Conservation (phyloP, 805 yeast genomes). For the Saccharomycopsis sp. region DNA sequence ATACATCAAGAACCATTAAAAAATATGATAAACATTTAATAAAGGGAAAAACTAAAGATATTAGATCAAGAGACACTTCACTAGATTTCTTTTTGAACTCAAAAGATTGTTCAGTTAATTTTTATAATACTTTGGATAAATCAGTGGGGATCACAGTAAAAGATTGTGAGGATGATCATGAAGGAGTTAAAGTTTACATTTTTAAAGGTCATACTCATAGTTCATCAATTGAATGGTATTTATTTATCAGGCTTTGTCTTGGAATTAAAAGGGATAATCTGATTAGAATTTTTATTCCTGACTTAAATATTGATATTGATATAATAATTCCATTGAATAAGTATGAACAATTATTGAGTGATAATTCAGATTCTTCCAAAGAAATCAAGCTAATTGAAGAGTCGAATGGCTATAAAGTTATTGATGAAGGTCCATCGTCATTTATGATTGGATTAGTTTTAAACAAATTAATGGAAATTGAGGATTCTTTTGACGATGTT, state of each 20-base stretch:
- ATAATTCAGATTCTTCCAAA: not conserved
- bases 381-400: not conserved
- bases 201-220: constrained; percentile 42
- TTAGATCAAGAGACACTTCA: constrained; percentile 14
- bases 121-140: constrained; percentile 63
- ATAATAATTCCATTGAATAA: constrained; percentile 35
- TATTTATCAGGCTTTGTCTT: constrained; percentile 40
- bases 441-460: constrained; percentile 8
- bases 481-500: constrained; percentile 19
- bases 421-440: constrained; percentile 7
- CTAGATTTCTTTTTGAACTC: constrained; percentile 25
- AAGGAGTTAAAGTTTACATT: constrained; percentile 33
- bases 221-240: constrained; percentile 54
- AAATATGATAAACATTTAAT: constrained; percentile 20
- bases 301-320: constrained; percentile 32
- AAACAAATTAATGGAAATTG: constrained; percentile 3
- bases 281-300: constrained; percentile 12
- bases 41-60: constrained; percentile 6
- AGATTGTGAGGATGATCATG: constrained; percentile 3
- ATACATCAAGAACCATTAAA: constrained; percentile 19
- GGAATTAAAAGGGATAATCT: constrained; percentile 28
- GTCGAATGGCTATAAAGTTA: constrained; percentile 16
- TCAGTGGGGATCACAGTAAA: constrained; percentile 43
- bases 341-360: constrained; percentile 8
- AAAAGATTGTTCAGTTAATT: constrained; percentile 29